Evolutionary conservation across 176 grass and related monocot species (phyloP).

Genomic region (Thalia dealbata): DNA sequence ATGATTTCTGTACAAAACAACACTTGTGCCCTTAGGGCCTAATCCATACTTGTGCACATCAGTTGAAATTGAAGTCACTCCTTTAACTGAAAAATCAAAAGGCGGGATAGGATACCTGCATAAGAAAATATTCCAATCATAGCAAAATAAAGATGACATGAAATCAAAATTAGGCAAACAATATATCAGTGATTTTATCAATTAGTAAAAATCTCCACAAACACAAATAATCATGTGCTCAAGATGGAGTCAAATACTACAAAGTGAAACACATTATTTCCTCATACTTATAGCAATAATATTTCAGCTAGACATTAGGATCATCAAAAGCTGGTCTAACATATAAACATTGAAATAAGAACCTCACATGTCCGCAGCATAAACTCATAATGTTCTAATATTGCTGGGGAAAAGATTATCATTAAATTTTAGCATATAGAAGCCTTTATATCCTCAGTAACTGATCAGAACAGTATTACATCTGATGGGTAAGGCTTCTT

Average conservation of each 20-base stretch:
- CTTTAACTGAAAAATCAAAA: slow-evolving; percentile 96
- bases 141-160: neutral
- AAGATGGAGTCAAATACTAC: neutral
- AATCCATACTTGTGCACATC: slow-evolving; percentile 99
- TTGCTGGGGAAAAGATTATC: too few relatives aligned
- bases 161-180: neutral
- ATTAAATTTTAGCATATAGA: too few relatives aligned
- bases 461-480: too few relatives aligned
- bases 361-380: too few relatives aligned
- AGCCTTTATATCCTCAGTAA: too few relatives aligned
- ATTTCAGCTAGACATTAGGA: too few relatives aligned
- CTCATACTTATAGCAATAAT: too few relatives aligned
- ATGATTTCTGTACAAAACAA: slow-evolving; percentile 94
- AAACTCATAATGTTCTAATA: too few relatives aligned
- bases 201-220: neutral
- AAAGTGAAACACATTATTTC: too few relatives aligned
- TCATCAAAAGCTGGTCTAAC: too few relatives aligned
- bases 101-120: slow-evolving; percentile 78
- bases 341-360: too few relatives aligned
- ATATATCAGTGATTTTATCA: neutral
- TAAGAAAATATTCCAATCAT: slow-evolving; percentile 4
- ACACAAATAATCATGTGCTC: neutral
- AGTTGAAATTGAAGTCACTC: slow-evolving; percentile 88
- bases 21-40: slow-evolving; percentile 88
- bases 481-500: too few relatives aligned